Percentiles rank a stretch among this genome's conserved stretches.
These are phyloP conservation scores for Alternaria arborescens DNA, from an alignment of 2,329 filamentous ascomycete genomes.

Conservation along the genomic window DNA sequence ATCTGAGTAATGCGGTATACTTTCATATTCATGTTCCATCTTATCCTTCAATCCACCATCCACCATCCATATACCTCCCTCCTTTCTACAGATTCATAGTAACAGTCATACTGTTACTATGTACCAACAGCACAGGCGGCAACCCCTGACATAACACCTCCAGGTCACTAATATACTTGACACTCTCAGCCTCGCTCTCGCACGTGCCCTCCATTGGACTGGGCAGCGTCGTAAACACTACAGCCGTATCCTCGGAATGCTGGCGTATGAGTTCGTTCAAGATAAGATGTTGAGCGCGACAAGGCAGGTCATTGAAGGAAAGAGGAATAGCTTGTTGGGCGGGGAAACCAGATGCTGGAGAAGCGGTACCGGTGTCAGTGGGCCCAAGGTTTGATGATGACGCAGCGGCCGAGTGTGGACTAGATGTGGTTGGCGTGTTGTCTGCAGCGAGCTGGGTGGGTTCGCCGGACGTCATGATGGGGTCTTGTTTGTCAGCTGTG, in stretches of 20 bases:
- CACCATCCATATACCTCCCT: not conserved
- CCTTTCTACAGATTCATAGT: slow-evolving; percentile 71
- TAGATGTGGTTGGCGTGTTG: not conserved
- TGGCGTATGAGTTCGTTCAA: slow-evolving; percentile 80
- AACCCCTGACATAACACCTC: slow-evolving; percentile 80
- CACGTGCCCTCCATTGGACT: slow-evolving; percentile 81
- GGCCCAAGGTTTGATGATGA: slow-evolving; percentile 3
- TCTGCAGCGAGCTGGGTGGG: slow-evolving; percentile 7
- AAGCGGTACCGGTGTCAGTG: slow-evolving; percentile 1
- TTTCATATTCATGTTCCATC: not conserved
- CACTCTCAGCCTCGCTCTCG: slow-evolving; percentile 72
- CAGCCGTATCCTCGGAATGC: slow-evolving; percentile 65
- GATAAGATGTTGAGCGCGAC: slow-evolving; percentile 84
- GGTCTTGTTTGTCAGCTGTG: slow-evolving; percentile 29
- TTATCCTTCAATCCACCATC: not conserved
- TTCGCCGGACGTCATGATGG: slow-evolving; percentile 21
- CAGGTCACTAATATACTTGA: slow-evolving; percentile 78
- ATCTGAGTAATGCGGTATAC: not conserved
- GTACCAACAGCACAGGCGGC: slow-evolving; percentile 78
- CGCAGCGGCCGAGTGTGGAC: not conserved
- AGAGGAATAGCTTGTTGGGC: slow-evolving; percentile 72
- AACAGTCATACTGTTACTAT: slow-evolving; percentile 91
- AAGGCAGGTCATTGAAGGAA: slow-evolving; percentile 86
- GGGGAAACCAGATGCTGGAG: slow-evolving; percentile 56
- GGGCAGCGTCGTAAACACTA: slow-evolving; percentile 83